Base-by-base conservation (phyloP, 1,284 basidiomycete species). In the Boletus sp. region DNA sequence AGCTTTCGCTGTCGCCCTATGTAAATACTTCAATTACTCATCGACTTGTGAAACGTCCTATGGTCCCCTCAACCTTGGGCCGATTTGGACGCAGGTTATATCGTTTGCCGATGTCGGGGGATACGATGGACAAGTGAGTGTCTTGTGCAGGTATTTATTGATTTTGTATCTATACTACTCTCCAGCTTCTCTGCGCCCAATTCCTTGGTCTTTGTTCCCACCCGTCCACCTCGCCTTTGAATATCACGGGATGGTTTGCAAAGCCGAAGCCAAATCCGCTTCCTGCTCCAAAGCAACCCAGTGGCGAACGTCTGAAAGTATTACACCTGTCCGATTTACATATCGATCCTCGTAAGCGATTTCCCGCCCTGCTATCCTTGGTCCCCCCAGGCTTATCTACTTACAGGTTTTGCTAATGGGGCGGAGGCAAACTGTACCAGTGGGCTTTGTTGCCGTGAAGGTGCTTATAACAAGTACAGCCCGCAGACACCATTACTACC, bases 241-340 rank as follows among this genome's bases (percentile, higher is more conserved):
- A 84, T 59, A 55, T 77, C 17, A 77, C 74, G 3, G 63, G 65
- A 7, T 83, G 80, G 76, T 83, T 84, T 64, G 67, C 73, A 22
- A 82, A 79, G 58, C 83, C 83, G 3, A 89, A 88, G 60, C 86
- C 86, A 0, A 69, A 75, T 40, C 82, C 84, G 10, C 73, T 83
- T 5, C 81, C 79, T 17, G 51, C 69, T 10, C 70, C 72, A 0
- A 81, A 74, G 62, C 69, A 73, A 59, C 72, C 76, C 12, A 84
- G 79, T 38, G 84, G 84, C 9, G 69, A 82, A 57, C 73, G 79
- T 39, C 67, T 91, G 34, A 88, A 85, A 58, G 81, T 91, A 2
- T 67, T 91, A 39, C 89, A 91, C 59, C 56, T 90, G 13, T 88
- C 85, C 0, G 88, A 91, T 58, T 72, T 88, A 50, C 89, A 91